These are phyloP conservation scores for Cladosporium sp. DNA, from an alignment of 2,329 filamentous ascomycete species.

Conservation along the genomic window DNA sequence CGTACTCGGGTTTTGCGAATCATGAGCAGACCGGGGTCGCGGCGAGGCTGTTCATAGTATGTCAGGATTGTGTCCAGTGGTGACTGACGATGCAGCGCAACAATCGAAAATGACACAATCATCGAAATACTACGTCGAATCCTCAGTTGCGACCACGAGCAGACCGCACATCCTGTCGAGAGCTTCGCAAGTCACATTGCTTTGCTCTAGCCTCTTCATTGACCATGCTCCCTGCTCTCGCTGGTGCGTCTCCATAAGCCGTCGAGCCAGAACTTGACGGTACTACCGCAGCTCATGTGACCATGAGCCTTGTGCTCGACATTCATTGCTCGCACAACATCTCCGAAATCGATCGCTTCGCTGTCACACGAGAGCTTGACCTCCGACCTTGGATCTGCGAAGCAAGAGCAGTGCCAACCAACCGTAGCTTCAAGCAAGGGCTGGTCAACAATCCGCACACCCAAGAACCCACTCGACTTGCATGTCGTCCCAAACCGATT, in stretches of 20 bases:
- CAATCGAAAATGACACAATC: too few species aligned
- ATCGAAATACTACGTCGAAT: too few species aligned
- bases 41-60: too few species aligned
- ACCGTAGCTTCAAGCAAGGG: background rate
- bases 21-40: too few species aligned
- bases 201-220: background rate
- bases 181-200: background rate
- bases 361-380: background rate
- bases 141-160: background rate
- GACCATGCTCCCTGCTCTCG: background rate
- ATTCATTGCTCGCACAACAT: background rate
- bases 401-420: slow-evolving; percentile 7
- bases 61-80: too few species aligned
- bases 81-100: too few species aligned
- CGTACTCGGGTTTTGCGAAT: too few species aligned
- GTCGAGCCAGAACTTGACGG: slow-evolving; percentile 4
- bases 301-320: background rate
- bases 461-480: background rate
- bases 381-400: background rate
- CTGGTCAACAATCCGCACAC: background rate
- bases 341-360: background rate
- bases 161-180: background rate
- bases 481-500: background rate
- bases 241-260: background rate
- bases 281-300: background rate